phyloP scores from a whole-genome alignment of 2,329 filamentous ascomycete species.

The Pyrenophora seminiperda region DNA sequence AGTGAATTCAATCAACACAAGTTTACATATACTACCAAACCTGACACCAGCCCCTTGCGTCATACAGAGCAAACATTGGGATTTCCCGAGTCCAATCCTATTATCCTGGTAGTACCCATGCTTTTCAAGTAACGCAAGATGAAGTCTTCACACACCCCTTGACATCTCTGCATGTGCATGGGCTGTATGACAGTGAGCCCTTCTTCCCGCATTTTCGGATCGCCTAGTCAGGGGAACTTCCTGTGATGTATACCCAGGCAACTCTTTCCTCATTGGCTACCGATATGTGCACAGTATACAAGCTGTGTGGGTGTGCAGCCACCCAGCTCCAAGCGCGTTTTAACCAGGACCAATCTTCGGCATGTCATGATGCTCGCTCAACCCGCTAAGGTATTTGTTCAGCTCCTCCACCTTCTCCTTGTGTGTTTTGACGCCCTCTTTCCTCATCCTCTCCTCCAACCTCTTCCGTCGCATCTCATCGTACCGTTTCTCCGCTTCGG shows the following conservation, averaged over 20 bases:
- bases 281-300: not conserved
- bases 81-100: too few relatives aligned
- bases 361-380: slow-evolving; percentile 98
- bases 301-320: not conserved
- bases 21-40: too few relatives aligned
- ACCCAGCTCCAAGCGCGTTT: slow-evolving; percentile 25
- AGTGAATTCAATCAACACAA: too few relatives aligned
- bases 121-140: too few relatives aligned
- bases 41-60: too few relatives aligned
- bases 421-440: slow-evolving; percentile 91
- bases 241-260: too few relatives aligned
- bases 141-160: too few relatives aligned
- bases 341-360: slow-evolving; percentile 64
- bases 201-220: not conserved
- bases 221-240: not conserved
- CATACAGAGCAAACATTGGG: too few relatives aligned
- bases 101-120: too few relatives aligned
- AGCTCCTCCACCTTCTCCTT: slow-evolving; percentile 95
- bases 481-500: slow-evolving; percentile 79
- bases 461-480: slow-evolving; percentile 82
- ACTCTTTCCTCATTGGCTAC: too few relatives aligned
- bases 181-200: too few relatives aligned
- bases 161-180: too few relatives aligned
- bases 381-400: slow-evolving; percentile 86
- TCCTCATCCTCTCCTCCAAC: slow-evolving; percentile 78